Evolutionary conservation across 2,329 filamentous ascomycete genomes (phyloP), one percentile per base, ranked within the genome.

Genomic region (Hirsutella minnesotensis): DNA sequence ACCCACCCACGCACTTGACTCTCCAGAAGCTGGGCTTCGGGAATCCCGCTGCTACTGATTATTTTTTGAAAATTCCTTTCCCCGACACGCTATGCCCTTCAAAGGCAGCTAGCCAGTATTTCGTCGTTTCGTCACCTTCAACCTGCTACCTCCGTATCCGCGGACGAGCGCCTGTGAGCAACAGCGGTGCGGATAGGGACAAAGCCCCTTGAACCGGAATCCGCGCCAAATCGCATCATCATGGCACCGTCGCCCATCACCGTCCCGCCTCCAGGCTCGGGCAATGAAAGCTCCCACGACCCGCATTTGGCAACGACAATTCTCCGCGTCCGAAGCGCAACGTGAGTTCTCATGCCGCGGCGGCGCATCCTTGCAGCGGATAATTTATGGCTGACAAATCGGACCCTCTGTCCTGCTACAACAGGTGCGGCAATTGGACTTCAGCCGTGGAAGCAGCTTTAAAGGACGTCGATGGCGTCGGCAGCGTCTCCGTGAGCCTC

Each of bases 401-500:
- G n/a, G n/a, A n/a, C 20, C 20, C 35, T 24, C 24, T 27, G 12
- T 27, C n/a, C n/a, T n/a, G 31, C 74, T 70, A 21, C 74, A 69
- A 75, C 72, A 79, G 75, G 50, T 98, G 92, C 66, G 89, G 90
- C 58, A 83, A 90, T 53, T 98, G 92, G 61, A 95, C 90, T 22
- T 94, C 89, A 37, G 83, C 92, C n/a, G 83, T 98, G 53, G 90
- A 96, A 71, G 78, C 83, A 46, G 92, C 85, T 51, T 94, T 98
- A 66, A 83, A 86, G 55, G 78, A 76, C 51, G 75, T 94, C 5
- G 72, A 83, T 33, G 90, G 92, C 43, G 80, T 92, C 9, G 85
- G 83, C 49, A 87, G 75, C 53, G 87, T 96, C 46, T 94, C 88
- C 9, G 84, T 98, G 54, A 95, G 87, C 59, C 69, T 98, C 53